Evolutionary conservation across 2,329 filamentous ascomycete species (phyloP), one percentile per base, ranked within the genome.

Genomic region (Myriosclerotinia duriaeana): DNA sequence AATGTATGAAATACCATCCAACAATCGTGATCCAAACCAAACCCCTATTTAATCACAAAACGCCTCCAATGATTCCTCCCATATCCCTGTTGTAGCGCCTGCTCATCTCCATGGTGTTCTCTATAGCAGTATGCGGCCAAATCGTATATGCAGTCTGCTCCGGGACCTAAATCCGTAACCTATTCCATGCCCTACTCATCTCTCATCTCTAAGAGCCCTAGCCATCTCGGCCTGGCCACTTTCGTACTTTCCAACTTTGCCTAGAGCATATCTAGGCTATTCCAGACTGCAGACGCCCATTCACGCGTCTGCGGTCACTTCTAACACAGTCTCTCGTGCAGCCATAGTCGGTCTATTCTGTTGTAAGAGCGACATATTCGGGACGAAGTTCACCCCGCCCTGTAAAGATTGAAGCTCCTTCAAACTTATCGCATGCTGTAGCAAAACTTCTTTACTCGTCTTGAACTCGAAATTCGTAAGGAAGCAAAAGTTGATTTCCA

Each of bases 401-500:
- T 77, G 75, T 34, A 74, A 64, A 36, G 75, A 75, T 34, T 70
- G 70, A 20, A 76, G 76, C 62, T 75, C 76, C 66, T 74, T 78
- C 55, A 83, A 72, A 64, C 74, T 75, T 55, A 78, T 77, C n/a
- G 79, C 81, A 72, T 86, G 83, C 36, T 78, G 73, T 67, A 80
- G 75, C 65, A 91, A 79, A 72, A 81, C 81, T 58, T 84, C 81
- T 67, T 82, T 81, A 70, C 83, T 84, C 5, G 92, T 88, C 50
- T 84, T 84, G 68, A 96, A 81, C 73, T 94, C 90, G 75, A 96
- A 96, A 62, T 92, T 89, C n/a, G 89, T 87, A 67, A 96, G 79
- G 76, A 93, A 94, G 78, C 91, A 93, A 75, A 94, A 94, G 73
- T 90, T 93, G 69, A 98, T 91, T 80, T 98, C 95, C 53, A 98